These are phyloP conservation scores for Salix udensis DNA, from an alignment of 345 rosid species.

Conservation along the genomic window DNA sequence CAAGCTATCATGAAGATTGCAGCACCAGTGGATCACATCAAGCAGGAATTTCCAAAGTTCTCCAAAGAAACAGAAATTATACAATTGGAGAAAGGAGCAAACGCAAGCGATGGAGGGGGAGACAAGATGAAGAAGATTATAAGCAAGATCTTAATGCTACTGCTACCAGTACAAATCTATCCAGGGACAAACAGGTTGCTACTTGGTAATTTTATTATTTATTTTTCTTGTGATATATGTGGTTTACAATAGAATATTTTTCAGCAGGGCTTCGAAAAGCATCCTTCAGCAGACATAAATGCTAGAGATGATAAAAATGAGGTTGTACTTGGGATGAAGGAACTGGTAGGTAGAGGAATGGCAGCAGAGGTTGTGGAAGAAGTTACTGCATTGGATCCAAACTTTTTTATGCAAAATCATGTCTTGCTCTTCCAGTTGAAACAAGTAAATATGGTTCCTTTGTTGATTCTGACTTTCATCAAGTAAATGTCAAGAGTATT, in stretches of 20 bases:
- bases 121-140: conserved; percentile 54
- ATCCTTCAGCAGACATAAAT: conserved; percentile 13
- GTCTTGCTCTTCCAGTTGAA: conserved; percentile 73
- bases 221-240: conserved; percentile 3
- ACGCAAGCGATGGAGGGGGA: conserved; percentile 91
- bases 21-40: conserved; percentile 76
- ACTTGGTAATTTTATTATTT: background rate
- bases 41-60: conserved; percentile 38
- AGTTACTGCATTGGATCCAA: conserved; percentile 69
- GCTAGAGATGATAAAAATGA: conserved; percentile 56
- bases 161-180: conserved; percentile 19
- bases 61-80: conserved; percentile 46
- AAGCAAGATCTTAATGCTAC: conserved; percentile 37
- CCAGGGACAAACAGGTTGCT: conserved; percentile 41
- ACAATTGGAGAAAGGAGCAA: conserved; percentile 63
- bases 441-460: conserved; percentile 51
- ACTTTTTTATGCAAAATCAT: conserved; percentile 63
- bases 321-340: conserved; percentile 71
- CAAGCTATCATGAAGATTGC: conserved; percentile 57
- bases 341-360: conserved; percentile 79
- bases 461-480: background rate
- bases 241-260: conserved; percentile 5
- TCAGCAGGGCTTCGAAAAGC: conserved; percentile 36
- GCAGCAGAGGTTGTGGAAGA: conserved; percentile 73
- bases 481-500: background rate